These are phyloP conservation scores for Cryptosporidium sp. DNA, from an alignment of 169 alveolate species.

Conservation along the genomic window DNA sequence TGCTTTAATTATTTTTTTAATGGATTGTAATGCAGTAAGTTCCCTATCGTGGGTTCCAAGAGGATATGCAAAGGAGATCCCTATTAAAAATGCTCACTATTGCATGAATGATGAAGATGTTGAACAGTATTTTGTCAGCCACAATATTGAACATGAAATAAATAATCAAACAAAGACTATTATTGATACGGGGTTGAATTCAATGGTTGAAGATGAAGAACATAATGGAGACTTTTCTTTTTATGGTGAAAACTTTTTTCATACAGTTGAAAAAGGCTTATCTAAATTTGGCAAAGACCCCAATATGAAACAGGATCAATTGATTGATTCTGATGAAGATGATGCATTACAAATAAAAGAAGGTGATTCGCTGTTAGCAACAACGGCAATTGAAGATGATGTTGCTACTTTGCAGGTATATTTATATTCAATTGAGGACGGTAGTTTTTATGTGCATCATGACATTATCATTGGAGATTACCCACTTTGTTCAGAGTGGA, in stretches of 20 bases:
- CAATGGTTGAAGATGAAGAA: not conserved
- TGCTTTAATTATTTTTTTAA: not conserved
- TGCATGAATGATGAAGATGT: constrained; percentile 65
- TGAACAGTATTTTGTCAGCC: constrained; percentile 27
- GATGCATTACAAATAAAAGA: constrained; percentile 76
- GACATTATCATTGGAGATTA: constrained; percentile 78
- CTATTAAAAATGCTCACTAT: constrained; percentile 39
- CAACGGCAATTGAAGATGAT: constrained; percentile 78
- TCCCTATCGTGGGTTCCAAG: constrained; percentile 73
- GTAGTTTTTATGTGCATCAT: constrained; percentile 81
- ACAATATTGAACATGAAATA: not conserved
- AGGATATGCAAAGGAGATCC: constrained; percentile 57
- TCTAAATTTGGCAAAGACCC: constrained; percentile 35
- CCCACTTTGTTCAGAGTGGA: constrained; percentile 79
- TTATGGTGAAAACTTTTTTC: constrained; percentile 65
- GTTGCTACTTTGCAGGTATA: constrained; percentile 78
- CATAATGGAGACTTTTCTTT: not conserved
- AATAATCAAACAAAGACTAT: not conserved
- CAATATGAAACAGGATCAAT: constrained; percentile 19
- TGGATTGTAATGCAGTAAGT: constrained; percentile 71
- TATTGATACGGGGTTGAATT: not conserved
- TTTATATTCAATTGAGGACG: constrained; percentile 76
- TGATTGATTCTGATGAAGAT: constrained; percentile 77
- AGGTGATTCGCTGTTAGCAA: constrained; percentile 75
- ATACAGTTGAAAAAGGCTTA: constrained; percentile 48